These are phyloP conservation scores for Sporisorium sorghi DNA, from an alignment of 1,284 basidiomycete genomes.

Conservation along the genomic window DNA sequence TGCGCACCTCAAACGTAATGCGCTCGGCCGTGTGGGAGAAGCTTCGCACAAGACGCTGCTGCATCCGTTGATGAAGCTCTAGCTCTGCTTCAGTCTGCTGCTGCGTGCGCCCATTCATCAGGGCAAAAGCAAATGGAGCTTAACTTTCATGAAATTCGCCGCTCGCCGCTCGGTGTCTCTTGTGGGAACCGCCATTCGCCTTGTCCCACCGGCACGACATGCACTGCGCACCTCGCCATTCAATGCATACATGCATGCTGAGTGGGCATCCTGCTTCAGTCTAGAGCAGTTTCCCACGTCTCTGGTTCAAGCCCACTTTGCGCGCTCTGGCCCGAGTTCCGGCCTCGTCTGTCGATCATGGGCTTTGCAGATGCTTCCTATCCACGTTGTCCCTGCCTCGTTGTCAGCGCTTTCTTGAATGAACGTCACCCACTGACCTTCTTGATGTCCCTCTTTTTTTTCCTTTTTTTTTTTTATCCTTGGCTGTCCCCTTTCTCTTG, in stretches of 20 bases:
- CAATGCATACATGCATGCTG: background rate
- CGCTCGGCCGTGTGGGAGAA: background rate
- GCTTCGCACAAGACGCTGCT: background rate
- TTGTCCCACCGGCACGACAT: conserved; percentile 3
- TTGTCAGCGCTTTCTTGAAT: background rate
- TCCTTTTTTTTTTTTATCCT: background rate
- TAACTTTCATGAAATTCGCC: conserved; percentile 11
- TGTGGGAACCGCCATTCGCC: conserved; percentile 1
- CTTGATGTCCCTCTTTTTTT: background rate
- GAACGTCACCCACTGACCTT: conserved; percentile 1
- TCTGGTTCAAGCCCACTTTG: background rate
- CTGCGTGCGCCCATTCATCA: background rate
- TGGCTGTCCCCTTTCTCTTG: background rate
- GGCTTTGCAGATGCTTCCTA: conserved; percentile 1
- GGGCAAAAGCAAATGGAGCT: conserved; percentile 1
- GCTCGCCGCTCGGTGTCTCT: background rate
- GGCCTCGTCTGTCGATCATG: conserved; percentile 5
- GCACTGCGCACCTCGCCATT: background rate
- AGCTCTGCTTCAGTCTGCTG: background rate
- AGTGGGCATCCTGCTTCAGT: background rate
- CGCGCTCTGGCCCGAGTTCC: conserved; percentile 4
- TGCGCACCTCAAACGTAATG: background rate
- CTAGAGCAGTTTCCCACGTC: background rate
- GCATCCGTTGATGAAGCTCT: background rate
- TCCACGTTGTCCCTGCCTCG: background rate